Base-by-base conservation (phyloP, 495 filamentous ascomycete genomes). In the Penicillium malachiteum region DNA sequence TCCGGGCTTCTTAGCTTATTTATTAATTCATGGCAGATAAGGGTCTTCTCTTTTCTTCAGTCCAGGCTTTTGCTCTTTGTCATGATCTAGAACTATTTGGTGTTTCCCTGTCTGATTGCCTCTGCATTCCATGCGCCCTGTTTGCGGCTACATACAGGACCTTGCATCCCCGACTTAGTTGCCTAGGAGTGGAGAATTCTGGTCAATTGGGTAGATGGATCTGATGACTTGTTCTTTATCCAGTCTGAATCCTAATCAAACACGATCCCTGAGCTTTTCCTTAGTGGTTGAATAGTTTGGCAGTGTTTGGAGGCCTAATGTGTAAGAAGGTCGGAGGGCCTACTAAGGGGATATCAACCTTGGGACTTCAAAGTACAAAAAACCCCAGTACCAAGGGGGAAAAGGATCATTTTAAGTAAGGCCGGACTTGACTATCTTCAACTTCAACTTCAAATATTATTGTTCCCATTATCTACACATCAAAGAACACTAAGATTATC, bases 91-190 rank as follows among this genome's bases (percentile, higher is more conserved):
- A 49, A 35, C 30, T 41, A 26, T 50, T 52, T 50, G 32, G 14
- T 40, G 7, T 30, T 38, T 30, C 12, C 33, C 34, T 33, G 21
- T 30, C 1, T 16, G 30, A 53, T 60, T 56, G 47, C 31, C 43
- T 57, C 16, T 40, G 47, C 43, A 55, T 58, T 52, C 17, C 46
- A 50, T 47, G 42, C 52, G 7, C 26, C 17, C 41, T 21, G 18
- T 59, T 57, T 48, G 26, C 48, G 54, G 37, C 44, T 38, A 31
- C 31, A 17, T 46, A 43, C 43, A 48, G 44, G 48, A 31, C 21
- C 37, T 39, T 50, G 48, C 48, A 40, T 50, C 48, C 48, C 33
- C 33, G 33, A 14, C 32, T 35, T 34, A 33, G 16, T 44, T 14
- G n/a, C 46, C 46, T 35, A 26, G 21, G 21, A 26, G 47, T 37